Evolutionary conservation across 768 basidiomycete species (phyloP), one percentile per base, ranked within the genome.

Genomic region (Leccinum pellstonianum): DNA sequence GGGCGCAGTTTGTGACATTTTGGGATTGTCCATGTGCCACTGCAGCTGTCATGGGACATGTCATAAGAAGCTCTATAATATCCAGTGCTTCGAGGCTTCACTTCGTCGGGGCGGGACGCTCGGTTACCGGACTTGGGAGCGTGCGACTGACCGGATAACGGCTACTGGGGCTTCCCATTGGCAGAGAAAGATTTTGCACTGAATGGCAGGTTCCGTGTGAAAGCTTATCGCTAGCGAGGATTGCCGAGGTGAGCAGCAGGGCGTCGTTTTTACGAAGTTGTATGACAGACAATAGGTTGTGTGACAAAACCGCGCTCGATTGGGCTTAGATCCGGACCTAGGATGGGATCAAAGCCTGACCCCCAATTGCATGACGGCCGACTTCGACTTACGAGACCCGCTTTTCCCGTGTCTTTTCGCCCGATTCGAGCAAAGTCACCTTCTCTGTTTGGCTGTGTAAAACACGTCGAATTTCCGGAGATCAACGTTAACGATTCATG

Each of bases 341-440:
- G 60, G 52, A 48, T 55, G 62, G 61, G 50, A 59, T 67, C 62
- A 64, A 61, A 48, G 54, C 50, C 58, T 67, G 63, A 54, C 70
- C 65, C 35, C 73, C 63, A 66, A 68, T 64, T 65, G 58, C 68
- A 33, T 70, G 62, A 60, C 58, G 62, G 56, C 52, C 55, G 62
- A 46, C 74, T 74, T 73, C 74, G 72, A 74, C 64, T 73, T 72
- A 73, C 72, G 73, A 58, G 59, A 73, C 59, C 73, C 74, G 73
- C 54, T 66, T 67, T 74, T 73, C 61, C 66, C 74, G 73, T 74
- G 74, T 74, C 66, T 67, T 74, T 62, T 59, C 57, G 25, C 66
- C 69, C 61, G 15, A 53, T 60, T 74, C 49, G n/a, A 60, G 64
- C 14, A 58, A 49, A 17, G 23, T 47, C 43, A 46, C 43, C 60